Base-by-base conservation (phyloP, 2,329 filamentous ascomycete species). In the Aspergillus tubingensis region DNA sequence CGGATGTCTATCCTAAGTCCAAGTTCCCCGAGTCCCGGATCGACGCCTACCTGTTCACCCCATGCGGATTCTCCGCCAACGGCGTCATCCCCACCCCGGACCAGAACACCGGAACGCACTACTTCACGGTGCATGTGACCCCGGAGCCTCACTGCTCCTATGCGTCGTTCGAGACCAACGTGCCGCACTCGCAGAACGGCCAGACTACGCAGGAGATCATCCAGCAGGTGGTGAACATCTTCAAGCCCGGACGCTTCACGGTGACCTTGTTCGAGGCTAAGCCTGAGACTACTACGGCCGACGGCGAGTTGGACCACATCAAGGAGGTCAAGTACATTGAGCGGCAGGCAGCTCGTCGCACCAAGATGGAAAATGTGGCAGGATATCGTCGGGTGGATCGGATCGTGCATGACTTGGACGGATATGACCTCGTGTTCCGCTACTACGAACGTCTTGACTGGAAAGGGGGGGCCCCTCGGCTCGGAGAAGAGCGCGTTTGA, bases 61-160 rank as follows among this genome's bases (percentile, higher is more conserved):
- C 95, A 0, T 99, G 95, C 72, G 95, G 95, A 60, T 99, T 96
- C 79, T 97, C 93, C 6, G 95, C 95, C 75, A 99, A 99, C 72
- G 95, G 92, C 56, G 93, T 99, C 19, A 86, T 99, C 44, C 95
- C 95, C 6, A 88, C 92, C 52, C 88, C 91, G 0, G 80, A 85
- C 13, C 80, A 82, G 61, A 76, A 75, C 39, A 82, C 82, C 55
- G 80, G 85, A 3, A 89, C 86, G 43, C 92, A 98, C 79, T 99
- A 99, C 81, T 99, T 97, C 79, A 99, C 94, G 1, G 95, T 99
- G 23, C 95, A 99, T 74, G 95, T 99, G 67, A 99, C 95, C 0
- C 95, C 95, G 0, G 95, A 99, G 82, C 92, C 94, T 13, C 88
- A 96, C 71, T 99, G 94, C 82, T 97, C 93, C 5, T 99, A 96